A percentile compares a stretch with the other conserved stretches of the same genome.
Evolutionary conservation across 2,329 filamentous ascomycete genomes (phyloP).

Genomic region (Alternaria triticimaculans): DNA sequence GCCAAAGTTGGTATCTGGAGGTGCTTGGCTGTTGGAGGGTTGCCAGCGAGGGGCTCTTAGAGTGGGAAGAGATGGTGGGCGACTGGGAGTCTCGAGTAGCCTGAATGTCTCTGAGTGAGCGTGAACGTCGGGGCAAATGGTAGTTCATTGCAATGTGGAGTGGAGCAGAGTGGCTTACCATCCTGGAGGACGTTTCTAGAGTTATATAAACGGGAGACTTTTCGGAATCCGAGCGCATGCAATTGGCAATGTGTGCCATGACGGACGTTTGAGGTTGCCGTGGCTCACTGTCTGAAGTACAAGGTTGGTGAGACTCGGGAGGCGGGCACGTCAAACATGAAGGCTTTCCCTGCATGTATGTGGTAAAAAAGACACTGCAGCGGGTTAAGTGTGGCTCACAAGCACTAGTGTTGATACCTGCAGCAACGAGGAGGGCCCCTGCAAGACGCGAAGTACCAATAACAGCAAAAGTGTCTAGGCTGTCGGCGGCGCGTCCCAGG

Average conservation of each 20-base stretch:
- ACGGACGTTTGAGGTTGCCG: conserved; percentile 44
- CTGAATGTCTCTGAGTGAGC: conserved; percentile 46
- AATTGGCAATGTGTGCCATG: conserved; percentile 55
- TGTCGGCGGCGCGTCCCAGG: conserved; percentile 43
- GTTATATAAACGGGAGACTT: conserved; percentile 48
- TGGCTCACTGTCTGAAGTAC: conserved; percentile 45
- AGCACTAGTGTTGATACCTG: conserved; percentile 47
- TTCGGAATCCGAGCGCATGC: conserved; percentile 46
- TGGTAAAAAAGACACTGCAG: conserved; percentile 37
- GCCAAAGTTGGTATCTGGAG: conserved; percentile 49
- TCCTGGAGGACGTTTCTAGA: conserved; percentile 43
- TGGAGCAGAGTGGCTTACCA: conserved; percentile 35
- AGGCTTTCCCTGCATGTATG: conserved; percentile 48
- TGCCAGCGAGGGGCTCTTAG: conserved; percentile 38
- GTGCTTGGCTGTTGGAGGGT: conserved; percentile 29
- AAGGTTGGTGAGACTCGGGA: conserved; percentile 51
- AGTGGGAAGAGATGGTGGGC: conserved; percentile 20
- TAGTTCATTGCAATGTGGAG: conserved; percentile 39
- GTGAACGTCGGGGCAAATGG: conserved; percentile 41
- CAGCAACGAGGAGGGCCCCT: conserved; percentile 41
- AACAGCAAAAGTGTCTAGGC: conserved; percentile 44
- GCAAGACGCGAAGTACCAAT: conserved; percentile 39
- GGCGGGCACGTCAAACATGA: conserved; percentile 51
- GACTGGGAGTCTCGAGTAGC: conserved; percentile 29
- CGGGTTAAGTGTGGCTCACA: conserved; percentile 48